A percentile compares a stretch with the other conserved stretches of the same genome.
Conservation (phyloP, 2,329 filamentous ascomycete species). For the Sporothrix schenckii region DNA sequence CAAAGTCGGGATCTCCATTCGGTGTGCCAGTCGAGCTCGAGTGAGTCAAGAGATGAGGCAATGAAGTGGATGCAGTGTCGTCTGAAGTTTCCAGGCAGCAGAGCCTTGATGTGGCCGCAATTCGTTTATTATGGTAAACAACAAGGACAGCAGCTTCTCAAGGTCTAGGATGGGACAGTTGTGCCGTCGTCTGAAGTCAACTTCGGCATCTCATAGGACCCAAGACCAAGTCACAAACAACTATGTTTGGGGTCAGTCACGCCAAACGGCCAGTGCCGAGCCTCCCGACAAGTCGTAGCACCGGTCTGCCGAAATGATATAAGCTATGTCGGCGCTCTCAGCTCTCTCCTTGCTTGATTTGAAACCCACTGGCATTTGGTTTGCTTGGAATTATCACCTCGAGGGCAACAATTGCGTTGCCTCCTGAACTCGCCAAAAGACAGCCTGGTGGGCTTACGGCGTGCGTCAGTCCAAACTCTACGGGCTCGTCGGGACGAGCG, state of each 20-base stretch:
- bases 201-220: no score
- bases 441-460: constrained; percentile 1
- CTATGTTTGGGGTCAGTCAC: not conserved
- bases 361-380: not conserved
- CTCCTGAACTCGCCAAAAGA: not conserved
- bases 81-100: no score
- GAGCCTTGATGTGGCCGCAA: no score
- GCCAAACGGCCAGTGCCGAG: not conserved
- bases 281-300: not conserved
- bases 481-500: not conserved
- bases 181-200: no score
- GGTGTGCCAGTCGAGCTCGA: no score
- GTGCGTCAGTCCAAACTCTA: not conserved
- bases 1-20: no score
- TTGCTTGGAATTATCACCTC: not conserved
- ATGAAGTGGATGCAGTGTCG: no score
- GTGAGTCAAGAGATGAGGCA: no score
- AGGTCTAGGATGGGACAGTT: no score
- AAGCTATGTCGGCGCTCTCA: not conserved
- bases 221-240: no score
- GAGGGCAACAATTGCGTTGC: not conserved
- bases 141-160: no score
- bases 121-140: no score
- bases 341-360: not conserved
- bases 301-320: not conserved